These are phyloP conservation scores for Russula foetens DNA, from an alignment of 768 basidiomycete species.

Conservation along the genomic window DNA sequence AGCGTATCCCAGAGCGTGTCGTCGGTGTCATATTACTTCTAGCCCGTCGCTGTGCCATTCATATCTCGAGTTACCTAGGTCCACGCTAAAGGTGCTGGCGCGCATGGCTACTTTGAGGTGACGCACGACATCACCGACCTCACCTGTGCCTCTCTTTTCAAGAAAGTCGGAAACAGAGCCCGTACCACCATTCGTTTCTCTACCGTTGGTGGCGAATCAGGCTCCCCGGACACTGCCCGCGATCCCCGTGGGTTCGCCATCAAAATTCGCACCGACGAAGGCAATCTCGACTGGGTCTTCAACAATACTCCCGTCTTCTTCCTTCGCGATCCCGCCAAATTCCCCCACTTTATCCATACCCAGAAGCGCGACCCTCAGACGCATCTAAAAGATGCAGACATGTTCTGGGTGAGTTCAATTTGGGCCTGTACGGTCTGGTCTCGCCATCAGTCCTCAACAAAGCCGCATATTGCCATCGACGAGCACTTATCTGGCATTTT, in stretches of 20 bases:
- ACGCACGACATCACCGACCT: conserved; percentile 82
- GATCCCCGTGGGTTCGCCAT: conserved; percentile 91
- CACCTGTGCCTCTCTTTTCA: conserved; percentile 63
- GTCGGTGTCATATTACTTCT: conserved; percentile 35
- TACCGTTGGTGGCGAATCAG: conserved; percentile 84
- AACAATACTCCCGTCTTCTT: conserved; percentile 93
- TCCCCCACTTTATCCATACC: conserved; percentile 93
- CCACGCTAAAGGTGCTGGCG: conserved; percentile 88
- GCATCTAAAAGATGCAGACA: conserved; percentile 80
- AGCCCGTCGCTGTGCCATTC: neutral
- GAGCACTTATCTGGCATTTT: conserved; percentile 15
- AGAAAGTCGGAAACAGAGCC: conserved; percentile 56
- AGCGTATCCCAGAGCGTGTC: conserved; percentile 93
- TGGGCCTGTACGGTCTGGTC: too few species aligned
- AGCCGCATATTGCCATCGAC: neutral
- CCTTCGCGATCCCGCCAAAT: conserved; percentile 80
- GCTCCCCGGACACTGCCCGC: conserved; percentile 86
- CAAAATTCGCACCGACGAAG: conserved; percentile 85
- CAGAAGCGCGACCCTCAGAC: conserved; percentile 90
- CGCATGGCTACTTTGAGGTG: conserved; percentile 88
- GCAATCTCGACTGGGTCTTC: conserved; percentile 89
- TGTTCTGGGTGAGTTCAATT: conserved; percentile 63
- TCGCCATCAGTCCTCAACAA: neutral
- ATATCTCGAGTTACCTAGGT: conserved; percentile 38
- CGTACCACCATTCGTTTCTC: conserved; percentile 82